Evolutionary conservation across 2,329 filamentous ascomycete species (phyloP).

Genomic region (Tolypocladium album): DNA sequence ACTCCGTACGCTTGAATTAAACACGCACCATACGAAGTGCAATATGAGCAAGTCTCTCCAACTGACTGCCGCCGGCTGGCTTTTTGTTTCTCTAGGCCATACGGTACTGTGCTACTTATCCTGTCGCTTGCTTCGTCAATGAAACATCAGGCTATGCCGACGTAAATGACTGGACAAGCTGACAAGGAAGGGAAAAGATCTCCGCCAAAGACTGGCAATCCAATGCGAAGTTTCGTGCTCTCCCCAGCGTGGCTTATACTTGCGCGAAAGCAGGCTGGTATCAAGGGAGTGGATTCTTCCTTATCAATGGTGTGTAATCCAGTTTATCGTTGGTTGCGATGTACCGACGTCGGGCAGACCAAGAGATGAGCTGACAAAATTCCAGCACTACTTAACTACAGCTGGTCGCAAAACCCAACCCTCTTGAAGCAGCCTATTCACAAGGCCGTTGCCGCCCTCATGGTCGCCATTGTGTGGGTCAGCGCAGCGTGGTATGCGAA

Average conservation of each 20-base stretch:
- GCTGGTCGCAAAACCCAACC: neutral
- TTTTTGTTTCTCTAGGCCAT: neutral
- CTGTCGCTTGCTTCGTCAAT: neutral
- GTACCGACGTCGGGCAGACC: neutral
- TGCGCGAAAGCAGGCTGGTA: neutral
- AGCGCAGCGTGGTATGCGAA: neutral
- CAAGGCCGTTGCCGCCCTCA: neutral
- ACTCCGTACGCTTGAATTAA: too few relatives aligned
- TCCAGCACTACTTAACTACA: neutral
- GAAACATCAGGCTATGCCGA: neutral
- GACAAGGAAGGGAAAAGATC: neutral
- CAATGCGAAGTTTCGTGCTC: neutral
- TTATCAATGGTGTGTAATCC: neutral
- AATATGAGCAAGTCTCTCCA: neutral
- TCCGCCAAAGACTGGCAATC: neutral
- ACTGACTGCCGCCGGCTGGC: neutral
- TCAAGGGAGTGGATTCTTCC: neutral
- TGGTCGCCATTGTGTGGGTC: neutral
- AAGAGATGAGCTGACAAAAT: neutral
- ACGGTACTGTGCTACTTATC: neutral
- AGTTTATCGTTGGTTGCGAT: neutral
- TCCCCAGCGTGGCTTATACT: neutral
- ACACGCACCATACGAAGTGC: too few relatives aligned
- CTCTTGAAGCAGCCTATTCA: neutral
- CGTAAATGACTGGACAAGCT: too few relatives aligned